Base-by-base conservation (phyloP, 139 green algal species). In the Trebouxia sp. region DNA sequence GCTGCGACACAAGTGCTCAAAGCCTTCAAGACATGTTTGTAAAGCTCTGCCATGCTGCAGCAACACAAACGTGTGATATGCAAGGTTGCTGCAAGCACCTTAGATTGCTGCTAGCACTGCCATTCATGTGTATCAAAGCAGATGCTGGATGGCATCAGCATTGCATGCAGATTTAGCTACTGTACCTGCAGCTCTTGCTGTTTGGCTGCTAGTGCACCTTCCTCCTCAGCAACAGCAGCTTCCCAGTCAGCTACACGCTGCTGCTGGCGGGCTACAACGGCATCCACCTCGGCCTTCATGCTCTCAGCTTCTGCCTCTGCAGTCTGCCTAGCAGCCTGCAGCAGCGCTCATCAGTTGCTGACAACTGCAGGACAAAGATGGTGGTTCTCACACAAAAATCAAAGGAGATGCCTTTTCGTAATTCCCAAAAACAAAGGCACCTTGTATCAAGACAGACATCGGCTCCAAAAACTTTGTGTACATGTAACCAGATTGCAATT, bases 221-320 rank as follows among this genome's bases (percentile, higher is more conserved):
- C 80, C 69, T 88, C 80, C 9, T 53, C 42, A 24, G 65, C 47
- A 1, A 72, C 66, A 26, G 84, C 84, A 20, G 66, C 84, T 42
- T 88, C 84, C 84, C 84, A 88, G 43, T 83, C 76, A 5, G 80
- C 84, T 12, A 82, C 84, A 11, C 81, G 76, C 56, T 85, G 55
- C 76, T 85, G 69, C 67, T 88, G 84, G 28, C 70, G 43, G 6
- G 69, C 39, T 80, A 88, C 48, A 17, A 88, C 53, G 22, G 28
- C 20, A 11, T 88, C 84, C 53, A 85, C 81, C 35, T 85, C 76
- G 17, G 38, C 35, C 6, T 65, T 72, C 38, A 88, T 48, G 37
- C 47, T 51, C 50, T 78, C 67, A 0, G 76, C 53, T 45, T 88
- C 84, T 1, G 76, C 45, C 26, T 81, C 67, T 1, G 78, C 78